A percentile compares a stretch with the other conserved stretches of the same genome.
Conservation (phyloP, 140 eudicot genomes). For the Anethum foeniculum region DNA sequence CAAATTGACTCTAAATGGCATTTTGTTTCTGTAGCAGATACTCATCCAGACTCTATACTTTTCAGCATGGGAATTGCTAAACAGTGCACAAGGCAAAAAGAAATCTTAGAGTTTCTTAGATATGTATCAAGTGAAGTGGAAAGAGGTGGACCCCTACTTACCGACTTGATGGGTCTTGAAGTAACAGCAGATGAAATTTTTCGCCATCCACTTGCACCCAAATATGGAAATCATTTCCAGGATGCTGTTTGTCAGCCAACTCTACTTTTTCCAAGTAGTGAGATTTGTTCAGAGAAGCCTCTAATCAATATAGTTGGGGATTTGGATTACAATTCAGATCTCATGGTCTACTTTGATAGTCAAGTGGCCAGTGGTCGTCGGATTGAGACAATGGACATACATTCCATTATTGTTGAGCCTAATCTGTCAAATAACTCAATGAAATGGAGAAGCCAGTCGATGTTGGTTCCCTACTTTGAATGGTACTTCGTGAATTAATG, state of each 20-base stretch:
- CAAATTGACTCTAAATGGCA: not conserved
- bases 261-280: conserved; percentile 37
- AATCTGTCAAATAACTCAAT: conserved; percentile 31
- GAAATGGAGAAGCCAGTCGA: conserved; percentile 36
- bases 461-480: conserved; percentile 62
- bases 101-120: conserved; percentile 33
- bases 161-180: conserved; percentile 41
- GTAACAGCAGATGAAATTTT: conserved; percentile 21
- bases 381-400: conserved; percentile 50
- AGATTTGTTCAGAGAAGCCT: conserved; percentile 29
- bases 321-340: conserved; percentile 26
- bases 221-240: conserved; percentile 10
- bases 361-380: conserved; percentile 17
- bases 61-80: conserved; percentile 50
- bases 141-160: conserved; percentile 27
- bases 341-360: conserved; percentile 33
- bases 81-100: conserved; percentile 26
- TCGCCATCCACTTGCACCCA: conserved; percentile 21
- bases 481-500: conserved; percentile 31
- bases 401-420: conserved; percentile 51
- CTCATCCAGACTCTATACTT: conserved; percentile 28
- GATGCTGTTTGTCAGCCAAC: conserved; percentile 23
- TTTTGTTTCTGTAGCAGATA: conserved; percentile 30
- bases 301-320: conserved; percentile 32
- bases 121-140: conserved; percentile 39